Percentiles rank a stretch among this genome's conserved stretches.
phyloP scores from a whole-genome alignment of 176 grass and related monocot species.

The Carex parvula region DNA sequence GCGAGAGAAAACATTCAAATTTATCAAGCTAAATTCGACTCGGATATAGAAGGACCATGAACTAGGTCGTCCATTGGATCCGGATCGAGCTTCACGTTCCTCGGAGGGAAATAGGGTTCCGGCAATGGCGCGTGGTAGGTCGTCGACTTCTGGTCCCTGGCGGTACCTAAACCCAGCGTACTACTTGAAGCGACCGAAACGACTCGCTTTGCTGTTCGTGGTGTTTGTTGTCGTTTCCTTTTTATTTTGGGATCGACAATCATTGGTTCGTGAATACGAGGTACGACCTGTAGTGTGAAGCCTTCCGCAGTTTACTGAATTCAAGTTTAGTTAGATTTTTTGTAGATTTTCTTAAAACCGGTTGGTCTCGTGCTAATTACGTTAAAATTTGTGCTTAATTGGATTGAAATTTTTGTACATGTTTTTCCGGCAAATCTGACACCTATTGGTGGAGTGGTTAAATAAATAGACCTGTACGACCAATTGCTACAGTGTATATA shows the following conservation, averaged over 20 bases:
- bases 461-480: background rate
- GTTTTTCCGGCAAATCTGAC: background rate
- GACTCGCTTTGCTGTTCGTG: slow-evolving; percentile 81
- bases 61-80: background rate
- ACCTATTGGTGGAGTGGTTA: background rate
- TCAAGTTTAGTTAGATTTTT: background rate
- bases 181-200: slow-evolving; percentile 95
- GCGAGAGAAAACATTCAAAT: background rate
- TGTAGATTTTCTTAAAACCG: background rate
- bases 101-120: slow-evolving; percentile 33
- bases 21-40: slow-evolving; percentile 8
- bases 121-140: slow-evolving; percentile 39
- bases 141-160: slow-evolving; percentile 57
- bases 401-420: background rate
- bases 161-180: slow-evolving; percentile 88
- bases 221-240: slow-evolving; percentile 80
- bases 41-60: background rate
- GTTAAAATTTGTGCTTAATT: background rate
- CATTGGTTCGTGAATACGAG: slow-evolving; percentile 81
- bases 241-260: slow-evolving; percentile 93
- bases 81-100: background rate
- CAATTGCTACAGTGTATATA: background rate
- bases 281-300: slow-evolving; percentile 26
- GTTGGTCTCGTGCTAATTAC: background rate
- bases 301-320: background rate